These are phyloP conservation scores for Micromonas commoda DNA, from an alignment of 139 green algal species.

Conservation along the genomic window DNA sequence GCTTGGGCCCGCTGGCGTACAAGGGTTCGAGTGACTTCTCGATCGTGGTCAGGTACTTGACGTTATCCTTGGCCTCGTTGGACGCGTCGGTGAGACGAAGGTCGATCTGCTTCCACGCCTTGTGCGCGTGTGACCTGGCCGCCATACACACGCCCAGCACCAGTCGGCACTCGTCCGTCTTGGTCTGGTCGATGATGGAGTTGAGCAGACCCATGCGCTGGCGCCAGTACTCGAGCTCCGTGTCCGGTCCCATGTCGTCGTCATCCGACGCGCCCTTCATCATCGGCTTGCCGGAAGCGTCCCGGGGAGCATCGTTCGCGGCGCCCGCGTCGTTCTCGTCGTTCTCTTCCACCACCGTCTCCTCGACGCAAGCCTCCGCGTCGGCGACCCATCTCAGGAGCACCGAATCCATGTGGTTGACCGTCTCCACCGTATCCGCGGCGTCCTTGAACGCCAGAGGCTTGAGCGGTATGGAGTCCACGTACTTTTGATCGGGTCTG, in stretches of 20 bases:
- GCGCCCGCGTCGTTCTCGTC: not conserved
- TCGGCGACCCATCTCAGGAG: constrained; percentile 58
- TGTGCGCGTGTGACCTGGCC: constrained; percentile 41
- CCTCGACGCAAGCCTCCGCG: constrained; percentile 32
- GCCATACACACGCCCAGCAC: constrained; percentile 63
- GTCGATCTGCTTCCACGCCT: constrained; percentile 73
- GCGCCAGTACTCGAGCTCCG: constrained; percentile 83
- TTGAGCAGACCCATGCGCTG: constrained; percentile 70
- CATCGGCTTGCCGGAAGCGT: constrained; percentile 30
- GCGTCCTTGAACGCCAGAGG: constrained; percentile 51
- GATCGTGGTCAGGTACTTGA: constrained; percentile 86
- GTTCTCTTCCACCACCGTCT: not conserved
- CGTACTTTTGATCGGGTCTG: constrained; percentile 54
- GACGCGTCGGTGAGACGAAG: constrained; percentile 67
- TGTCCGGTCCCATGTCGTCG: constrained; percentile 61
- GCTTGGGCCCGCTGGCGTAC: constrained; percentile 17
- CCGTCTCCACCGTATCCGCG: constrained; percentile 43
- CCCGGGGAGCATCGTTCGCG: constrained; percentile 23
- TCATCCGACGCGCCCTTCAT: constrained; percentile 40
- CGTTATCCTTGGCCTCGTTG: constrained; percentile 82
- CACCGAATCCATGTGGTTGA: constrained; percentile 43
- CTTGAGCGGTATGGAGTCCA: constrained; percentile 54
- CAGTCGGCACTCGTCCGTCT: constrained; percentile 59
- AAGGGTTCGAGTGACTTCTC: constrained; percentile 69
- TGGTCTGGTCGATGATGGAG: constrained; percentile 74